Evolutionary conservation across 73 alveolate species (phyloP).

Genomic region (Paramecium tetraurelia): DNA sequence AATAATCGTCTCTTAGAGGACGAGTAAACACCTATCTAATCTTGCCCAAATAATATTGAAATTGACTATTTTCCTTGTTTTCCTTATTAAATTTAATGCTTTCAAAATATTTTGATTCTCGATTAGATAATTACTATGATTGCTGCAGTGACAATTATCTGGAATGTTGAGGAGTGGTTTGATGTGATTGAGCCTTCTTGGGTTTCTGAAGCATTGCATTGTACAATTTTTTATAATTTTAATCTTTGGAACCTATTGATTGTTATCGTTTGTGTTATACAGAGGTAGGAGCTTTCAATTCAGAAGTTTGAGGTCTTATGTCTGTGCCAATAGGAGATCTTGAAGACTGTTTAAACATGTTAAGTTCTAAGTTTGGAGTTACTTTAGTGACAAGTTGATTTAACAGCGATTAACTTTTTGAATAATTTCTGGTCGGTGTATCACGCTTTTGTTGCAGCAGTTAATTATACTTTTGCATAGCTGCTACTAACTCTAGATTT

Average conservation of each 20-base stretch:
- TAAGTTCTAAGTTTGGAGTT: conserved; percentile 16
- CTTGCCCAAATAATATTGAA: conserved; percentile 28
- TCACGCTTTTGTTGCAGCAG: not conserved
- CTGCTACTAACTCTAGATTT: not conserved
- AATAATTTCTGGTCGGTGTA: not conserved
- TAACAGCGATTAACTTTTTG: not conserved
- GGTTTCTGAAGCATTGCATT: not conserved
- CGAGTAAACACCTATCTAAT: not conserved
- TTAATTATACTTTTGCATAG: conserved; percentile 36
- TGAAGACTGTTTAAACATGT: not conserved
- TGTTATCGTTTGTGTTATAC: conserved; percentile 29
- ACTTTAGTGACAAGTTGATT: conserved; percentile 36
- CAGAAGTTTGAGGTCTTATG: not conserved
- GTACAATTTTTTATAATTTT: not conserved
- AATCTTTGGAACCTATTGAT: conserved; percentile 36
- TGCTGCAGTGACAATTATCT: not conserved
- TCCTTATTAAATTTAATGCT: not conserved
- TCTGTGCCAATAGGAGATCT: not conserved
- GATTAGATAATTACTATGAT: not conserved
- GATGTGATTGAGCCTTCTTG: conserved; percentile 11
- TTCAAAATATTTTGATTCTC: conserved; percentile 36
- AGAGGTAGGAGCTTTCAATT: not conserved
- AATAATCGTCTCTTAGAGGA: conserved; percentile 35
- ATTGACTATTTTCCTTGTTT: not conserved
- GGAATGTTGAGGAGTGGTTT: not conserved